Percentiles rank a stretch among this genome's conserved stretches.
These are phyloP conservation scores for Didymellaceae sp. DNA, from an alignment of 2,329 filamentous ascomycete species.

Conservation along the genomic window DNA sequence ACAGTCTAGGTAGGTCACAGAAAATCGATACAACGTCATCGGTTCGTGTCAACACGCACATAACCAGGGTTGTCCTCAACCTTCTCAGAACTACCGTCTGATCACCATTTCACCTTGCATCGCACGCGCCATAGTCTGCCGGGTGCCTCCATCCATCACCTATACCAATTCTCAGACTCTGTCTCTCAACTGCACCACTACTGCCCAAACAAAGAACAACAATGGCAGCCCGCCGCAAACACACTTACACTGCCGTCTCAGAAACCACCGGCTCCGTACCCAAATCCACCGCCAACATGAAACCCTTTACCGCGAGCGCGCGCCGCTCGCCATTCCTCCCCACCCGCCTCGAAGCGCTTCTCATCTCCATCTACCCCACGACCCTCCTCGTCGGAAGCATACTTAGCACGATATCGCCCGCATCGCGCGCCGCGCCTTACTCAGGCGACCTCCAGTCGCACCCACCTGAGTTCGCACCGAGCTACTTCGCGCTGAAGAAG, in stretches of 20 bases:
- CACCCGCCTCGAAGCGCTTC: constrained; percentile 69
- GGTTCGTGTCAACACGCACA: constrained; percentile 9
- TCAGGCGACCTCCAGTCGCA: constrained; percentile 69
- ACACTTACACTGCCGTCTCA: constrained; percentile 21
- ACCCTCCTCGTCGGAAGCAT: constrained; percentile 82
- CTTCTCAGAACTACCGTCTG: neutral
- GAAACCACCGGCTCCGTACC: constrained; percentile 21
- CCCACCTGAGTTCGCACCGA: constrained; percentile 64
- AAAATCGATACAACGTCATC: constrained; percentile 34
- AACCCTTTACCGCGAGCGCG: constrained; percentile 30
- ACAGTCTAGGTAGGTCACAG: too few species aligned
- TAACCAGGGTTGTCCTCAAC: constrained; percentile 1
- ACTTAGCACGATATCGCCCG: constrained; percentile 80
- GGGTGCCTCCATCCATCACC: neutral
- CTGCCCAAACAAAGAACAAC: neutral
- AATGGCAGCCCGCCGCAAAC: constrained; percentile 46
- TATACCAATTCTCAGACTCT: neutral
- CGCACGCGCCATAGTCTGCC: neutral
- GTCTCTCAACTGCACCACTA: neutral
- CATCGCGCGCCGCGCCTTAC: constrained; percentile 67
- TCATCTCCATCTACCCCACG: constrained; percentile 74
- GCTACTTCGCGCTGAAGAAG: constrained; percentile 91
- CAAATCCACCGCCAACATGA: constrained; percentile 36
- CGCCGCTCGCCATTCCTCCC: constrained; percentile 67
- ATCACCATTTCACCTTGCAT: neutral